A percentile compares a stretch with the other conserved stretches of the same genome.
phyloP scores from a whole-genome alignment of 2,329 filamentous ascomycete genomes.

The Dothidotthia symphoricarpi region DNA sequence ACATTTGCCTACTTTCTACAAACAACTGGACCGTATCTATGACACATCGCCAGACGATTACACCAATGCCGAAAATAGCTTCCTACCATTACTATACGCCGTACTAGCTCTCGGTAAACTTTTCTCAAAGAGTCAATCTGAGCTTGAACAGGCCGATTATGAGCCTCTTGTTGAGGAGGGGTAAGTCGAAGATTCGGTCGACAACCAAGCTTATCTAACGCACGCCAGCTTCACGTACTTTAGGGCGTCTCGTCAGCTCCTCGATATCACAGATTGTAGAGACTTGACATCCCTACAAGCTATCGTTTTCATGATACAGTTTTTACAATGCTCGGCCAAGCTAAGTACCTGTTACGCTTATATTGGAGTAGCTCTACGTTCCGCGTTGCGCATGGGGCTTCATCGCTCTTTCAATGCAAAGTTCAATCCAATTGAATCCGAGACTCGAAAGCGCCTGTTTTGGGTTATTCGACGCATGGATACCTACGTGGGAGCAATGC shows the following conservation, averaged over 20 bases:
- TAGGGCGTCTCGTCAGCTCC: slow-evolving; percentile 48
- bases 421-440: slow-evolving; percentile 51
- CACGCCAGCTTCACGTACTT: slow-evolving; percentile 50
- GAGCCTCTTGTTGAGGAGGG: slow-evolving; percentile 51
- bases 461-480: slow-evolving; percentile 54
- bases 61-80: slow-evolving; percentile 47
- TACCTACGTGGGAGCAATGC: slow-evolving; percentile 53
- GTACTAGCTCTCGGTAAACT: slow-evolving; percentile 50
- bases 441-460: slow-evolving; percentile 52
- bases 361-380: slow-evolving; percentile 52
- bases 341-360: slow-evolving; percentile 55
- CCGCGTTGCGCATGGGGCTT: slow-evolving; percentile 52
- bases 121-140: slow-evolving; percentile 44
- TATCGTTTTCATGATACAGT: slow-evolving; percentile 55
- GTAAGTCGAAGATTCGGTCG: slow-evolving; percentile 18
- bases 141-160: slow-evolving; percentile 43
- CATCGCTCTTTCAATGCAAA: slow-evolving; percentile 50
- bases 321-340: slow-evolving; percentile 53
- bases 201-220: slow-evolving; percentile 12
- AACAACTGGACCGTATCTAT: slow-evolving; percentile 75
- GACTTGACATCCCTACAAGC: slow-evolving; percentile 53
- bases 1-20: slow-evolving; percentile 78
- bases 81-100: slow-evolving; percentile 50
- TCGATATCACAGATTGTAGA: slow-evolving; percentile 55
- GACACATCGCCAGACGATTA: slow-evolving; percentile 56